phyloP scores from a whole-genome alignment of 164 flowering plant genomes.

The Annona squamosa region DNA sequence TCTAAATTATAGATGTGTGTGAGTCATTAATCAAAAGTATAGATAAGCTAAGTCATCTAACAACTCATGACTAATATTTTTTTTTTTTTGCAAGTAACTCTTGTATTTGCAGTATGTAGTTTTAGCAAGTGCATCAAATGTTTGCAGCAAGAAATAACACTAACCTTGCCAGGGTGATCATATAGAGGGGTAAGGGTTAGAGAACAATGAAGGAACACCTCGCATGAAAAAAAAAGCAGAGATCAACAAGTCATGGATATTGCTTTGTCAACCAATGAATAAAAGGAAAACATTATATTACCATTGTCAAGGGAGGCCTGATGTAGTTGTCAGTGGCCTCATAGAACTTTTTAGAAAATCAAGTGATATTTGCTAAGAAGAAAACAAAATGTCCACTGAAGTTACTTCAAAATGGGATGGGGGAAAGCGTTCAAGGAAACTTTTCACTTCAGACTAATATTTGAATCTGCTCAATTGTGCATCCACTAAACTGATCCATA shows the following conservation, averaged over 20 bases:
- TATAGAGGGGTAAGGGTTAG: slow-evolving; percentile 87
- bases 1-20: not conserved
- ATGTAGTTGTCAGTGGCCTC: slow-evolving; percentile 77
- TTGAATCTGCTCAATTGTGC: no score
- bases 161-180: slow-evolving; percentile 83
- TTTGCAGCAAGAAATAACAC: slow-evolving; percentile 8
- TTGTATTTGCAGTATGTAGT: no score
- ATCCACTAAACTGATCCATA: no score
- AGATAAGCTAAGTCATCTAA: not conserved
- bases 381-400: slow-evolving; percentile 6
- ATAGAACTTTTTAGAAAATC: slow-evolving; percentile 85
- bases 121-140: no score
- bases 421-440: not conserved
- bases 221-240: slow-evolving; percentile 22
- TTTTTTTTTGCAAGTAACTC: no score
- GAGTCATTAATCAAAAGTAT: no score
- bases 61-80: not conserved
- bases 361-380: slow-evolving; percentile 85
- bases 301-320: slow-evolving; percentile 86
- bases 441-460: no score
- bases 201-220: slow-evolving; percentile 98
- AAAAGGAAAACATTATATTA: slow-evolving; percentile 14
- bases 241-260: not conserved
- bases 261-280: not conserved
- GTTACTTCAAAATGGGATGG: not conserved